phyloP scores from a whole-genome alignment of 176 grass and related monocot genomes.

The Olyra latifolia region DNA sequence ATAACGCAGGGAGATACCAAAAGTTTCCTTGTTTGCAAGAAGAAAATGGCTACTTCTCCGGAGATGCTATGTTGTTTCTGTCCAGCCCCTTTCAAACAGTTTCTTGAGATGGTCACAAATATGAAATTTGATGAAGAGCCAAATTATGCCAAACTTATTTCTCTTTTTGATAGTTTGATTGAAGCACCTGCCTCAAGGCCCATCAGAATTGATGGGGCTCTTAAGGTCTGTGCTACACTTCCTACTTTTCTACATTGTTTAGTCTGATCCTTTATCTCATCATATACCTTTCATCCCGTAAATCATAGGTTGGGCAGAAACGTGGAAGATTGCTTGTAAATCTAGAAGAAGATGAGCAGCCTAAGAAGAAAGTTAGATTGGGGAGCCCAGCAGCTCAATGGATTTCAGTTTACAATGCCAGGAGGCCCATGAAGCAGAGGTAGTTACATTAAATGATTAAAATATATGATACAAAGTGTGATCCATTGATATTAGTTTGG shows the following conservation, averaged over 20 bases:
- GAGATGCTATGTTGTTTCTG: conserved; percentile 82
- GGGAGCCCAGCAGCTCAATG: conserved; percentile 80
- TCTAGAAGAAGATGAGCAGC: conserved; percentile 87
- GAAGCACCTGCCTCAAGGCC: conserved; percentile 68
- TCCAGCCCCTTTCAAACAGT: conserved; percentile 88
- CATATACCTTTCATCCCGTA: not conserved
- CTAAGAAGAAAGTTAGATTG: conserved; percentile 92
- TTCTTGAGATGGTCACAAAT: conserved; percentile 85
- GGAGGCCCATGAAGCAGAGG: conserved; percentile 92
- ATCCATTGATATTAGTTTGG: conserved; percentile 12
- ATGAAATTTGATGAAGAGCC: conserved; percentile 98
- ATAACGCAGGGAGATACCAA: conserved; percentile 83
- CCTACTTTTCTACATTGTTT: conserved; percentile 27
- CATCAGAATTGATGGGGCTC: conserved; percentile 94
- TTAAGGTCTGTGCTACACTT: conserved; percentile 55
- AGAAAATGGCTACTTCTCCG: conserved; percentile 87
- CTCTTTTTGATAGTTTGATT: conserved; percentile 83
- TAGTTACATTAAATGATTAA: conserved; percentile 40
- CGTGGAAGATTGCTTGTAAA: conserved; percentile 69
- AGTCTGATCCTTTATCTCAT: conserved; percentile 18
- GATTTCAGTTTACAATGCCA: conserved; percentile 96
- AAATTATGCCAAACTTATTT: conserved; percentile 88
- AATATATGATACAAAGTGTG: conserved; percentile 19
- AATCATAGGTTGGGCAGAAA: conserved; percentile 91
- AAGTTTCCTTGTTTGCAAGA: conserved; percentile 96